These are phyloP conservation scores for Chaetomiaceae sp. DNA, from an alignment of 2,329 filamentous ascomycete genomes.

Conservation along the genomic window DNA sequence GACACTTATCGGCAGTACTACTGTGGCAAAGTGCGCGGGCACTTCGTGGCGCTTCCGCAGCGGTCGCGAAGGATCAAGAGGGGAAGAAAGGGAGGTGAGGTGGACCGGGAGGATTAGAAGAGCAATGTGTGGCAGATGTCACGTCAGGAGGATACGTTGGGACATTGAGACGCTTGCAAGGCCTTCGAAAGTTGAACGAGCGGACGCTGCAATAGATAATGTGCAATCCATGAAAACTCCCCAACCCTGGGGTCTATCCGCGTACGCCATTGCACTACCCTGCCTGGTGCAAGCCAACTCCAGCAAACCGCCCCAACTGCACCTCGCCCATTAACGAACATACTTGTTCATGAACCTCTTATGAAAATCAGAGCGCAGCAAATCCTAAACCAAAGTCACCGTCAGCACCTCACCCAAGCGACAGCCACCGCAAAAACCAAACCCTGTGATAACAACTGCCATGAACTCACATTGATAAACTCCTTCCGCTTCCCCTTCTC, in stretches of 20 bases:
- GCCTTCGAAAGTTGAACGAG: too few relatives aligned
- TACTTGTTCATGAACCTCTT: conserved; percentile 86
- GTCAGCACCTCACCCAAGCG: conserved; percentile 22
- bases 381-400: conserved; percentile 48
- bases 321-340: conserved; percentile 39
- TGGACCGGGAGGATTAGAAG: neutral
- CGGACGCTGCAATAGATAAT: too few relatives aligned
- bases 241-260: neutral
- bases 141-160: too few relatives aligned
- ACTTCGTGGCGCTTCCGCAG: conserved; percentile 8
- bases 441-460: too few relatives aligned
- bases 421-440: neutral
- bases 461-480: conserved; percentile 87
- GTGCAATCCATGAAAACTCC: neutral
- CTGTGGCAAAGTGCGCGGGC: conserved; percentile 13
- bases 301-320: too few relatives aligned
- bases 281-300: neutral
- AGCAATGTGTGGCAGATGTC: too few relatives aligned
- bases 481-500: conserved; percentile 83
- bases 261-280: too few relatives aligned
- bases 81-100: conserved; percentile 11
- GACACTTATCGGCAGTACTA: conserved; percentile 11
- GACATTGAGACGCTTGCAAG: too few relatives aligned
- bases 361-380: conserved; percentile 93
- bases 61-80: neutral